phyloP scores from a whole-genome alignment of 768 basidiomycete genomes.

The Trametes meyenii region DNA sequence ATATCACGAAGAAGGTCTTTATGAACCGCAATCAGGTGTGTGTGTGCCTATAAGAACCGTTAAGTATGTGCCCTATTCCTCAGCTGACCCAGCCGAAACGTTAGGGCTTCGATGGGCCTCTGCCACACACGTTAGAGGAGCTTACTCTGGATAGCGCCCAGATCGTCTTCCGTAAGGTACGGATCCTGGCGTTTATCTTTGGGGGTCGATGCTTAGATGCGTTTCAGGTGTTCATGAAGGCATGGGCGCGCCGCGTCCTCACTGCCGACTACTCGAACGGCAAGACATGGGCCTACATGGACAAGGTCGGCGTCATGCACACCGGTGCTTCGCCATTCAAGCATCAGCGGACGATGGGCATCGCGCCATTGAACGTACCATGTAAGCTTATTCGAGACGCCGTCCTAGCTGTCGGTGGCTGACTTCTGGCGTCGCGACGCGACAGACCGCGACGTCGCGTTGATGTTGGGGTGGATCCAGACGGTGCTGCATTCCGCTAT shows the following conservation, averaged over 20 bases:
- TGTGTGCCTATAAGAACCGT: conserved; percentile 4
- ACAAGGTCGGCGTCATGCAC: conserved; percentile 54
- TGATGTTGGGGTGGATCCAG: conserved; percentile 50
- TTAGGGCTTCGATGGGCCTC: conserved; percentile 44
- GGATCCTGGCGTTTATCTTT: conserved; percentile 29
- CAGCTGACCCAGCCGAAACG: background rate
- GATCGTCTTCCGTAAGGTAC: conserved; percentile 48
- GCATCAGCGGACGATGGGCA: conserved; percentile 40
- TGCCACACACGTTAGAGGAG: conserved; percentile 43
- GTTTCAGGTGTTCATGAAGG: conserved; percentile 39
- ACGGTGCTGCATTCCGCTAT: conserved; percentile 47
- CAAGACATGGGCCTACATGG: conserved; percentile 48
- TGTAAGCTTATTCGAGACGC: conserved; percentile 29
- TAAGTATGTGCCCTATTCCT: background rate
- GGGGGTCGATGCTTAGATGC: conserved; percentile 24
- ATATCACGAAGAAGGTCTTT: conserved; percentile 45
- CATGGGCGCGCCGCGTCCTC: conserved; percentile 39
- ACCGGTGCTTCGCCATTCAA: conserved; percentile 48
- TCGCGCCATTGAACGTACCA: conserved; percentile 37
- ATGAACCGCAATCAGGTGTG: conserved; percentile 37
- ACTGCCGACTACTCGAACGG: conserved; percentile 48
- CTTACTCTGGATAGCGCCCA: conserved; percentile 47
- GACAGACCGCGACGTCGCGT: conserved; percentile 44
- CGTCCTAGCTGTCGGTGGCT: background rate
- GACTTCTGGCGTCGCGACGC: conserved; percentile 16